Conservation (phyloP, 2,329 filamentous ascomycete species). For the Colletotrichum liaoningense region DNA sequence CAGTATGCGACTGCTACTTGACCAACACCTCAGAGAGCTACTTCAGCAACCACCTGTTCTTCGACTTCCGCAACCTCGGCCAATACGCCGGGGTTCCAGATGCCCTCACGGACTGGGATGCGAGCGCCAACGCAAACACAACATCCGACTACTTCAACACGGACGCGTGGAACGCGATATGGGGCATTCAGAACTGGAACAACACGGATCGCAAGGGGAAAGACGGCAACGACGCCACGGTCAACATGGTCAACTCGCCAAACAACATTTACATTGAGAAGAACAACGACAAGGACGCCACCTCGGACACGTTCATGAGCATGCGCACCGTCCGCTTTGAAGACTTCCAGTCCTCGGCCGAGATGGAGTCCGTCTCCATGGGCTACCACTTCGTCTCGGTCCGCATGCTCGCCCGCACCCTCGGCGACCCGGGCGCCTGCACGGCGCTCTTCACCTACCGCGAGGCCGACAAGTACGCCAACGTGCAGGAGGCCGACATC, state of each 20-base stretch:
- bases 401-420: constrained; percentile 63
- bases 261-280: constrained; percentile 60
- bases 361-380: constrained; percentile 54
- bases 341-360: constrained; percentile 59
- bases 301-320: constrained; percentile 58
- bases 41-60: constrained; percentile 60
- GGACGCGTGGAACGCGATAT: constrained; percentile 49
- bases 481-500: constrained; percentile 64
- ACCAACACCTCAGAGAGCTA: constrained; percentile 58
- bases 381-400: constrained; percentile 55
- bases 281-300: constrained; percentile 46
- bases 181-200: constrained; percentile 54
- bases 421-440: constrained; percentile 59
- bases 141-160: constrained; percentile 54
- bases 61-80: constrained; percentile 59
- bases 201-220: constrained; percentile 42
- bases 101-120: constrained; percentile 42
- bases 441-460: constrained; percentile 66
- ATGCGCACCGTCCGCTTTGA: constrained; percentile 58
- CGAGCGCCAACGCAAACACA: constrained; percentile 43
- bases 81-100: constrained; percentile 52
- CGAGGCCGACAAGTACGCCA: constrained; percentile 46
- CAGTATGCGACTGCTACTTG: constrained; percentile 59
- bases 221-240: constrained; percentile 41
- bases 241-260: constrained; percentile 54